Conservation (phyloP, 2,329 filamentous ascomycete species). For the Pseudocercospora pini-densiflorae region DNA sequence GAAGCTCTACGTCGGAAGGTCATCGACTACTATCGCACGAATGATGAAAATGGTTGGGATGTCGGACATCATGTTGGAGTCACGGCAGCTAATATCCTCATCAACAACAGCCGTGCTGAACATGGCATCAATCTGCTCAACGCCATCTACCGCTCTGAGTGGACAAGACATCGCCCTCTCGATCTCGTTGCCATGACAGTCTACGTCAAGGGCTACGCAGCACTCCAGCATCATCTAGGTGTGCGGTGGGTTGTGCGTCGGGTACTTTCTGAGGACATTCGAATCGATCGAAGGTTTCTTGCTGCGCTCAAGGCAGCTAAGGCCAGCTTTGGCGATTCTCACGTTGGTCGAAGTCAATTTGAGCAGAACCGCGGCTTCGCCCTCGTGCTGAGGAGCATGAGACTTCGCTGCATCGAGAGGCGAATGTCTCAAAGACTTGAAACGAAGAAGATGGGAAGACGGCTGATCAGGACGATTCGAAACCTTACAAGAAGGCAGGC, state of each 20-base stretch:
- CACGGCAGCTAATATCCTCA: conserved; percentile 37
- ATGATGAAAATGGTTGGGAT: conserved; percentile 33
- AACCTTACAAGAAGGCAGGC: not conserved
- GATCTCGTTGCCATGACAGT: conserved; percentile 40
- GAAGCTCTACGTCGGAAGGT: conserved; percentile 29
- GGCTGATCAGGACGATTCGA: conserved; percentile 7
- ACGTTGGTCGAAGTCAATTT: not conserved
- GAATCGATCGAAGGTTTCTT: conserved; percentile 36
- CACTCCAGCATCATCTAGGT: conserved; percentile 26
- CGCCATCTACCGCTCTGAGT: conserved; percentile 33
- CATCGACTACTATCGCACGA: conserved; percentile 38
- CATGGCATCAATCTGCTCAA: conserved; percentile 37
- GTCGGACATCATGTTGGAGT: conserved; percentile 36
- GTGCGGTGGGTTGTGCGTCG: conserved; percentile 36
- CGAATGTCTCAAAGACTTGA: conserved; percentile 3
- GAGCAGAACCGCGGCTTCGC: not conserved
- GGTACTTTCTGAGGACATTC: conserved; percentile 35
- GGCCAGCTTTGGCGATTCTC: not conserved
- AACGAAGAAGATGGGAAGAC: conserved; percentile 5
- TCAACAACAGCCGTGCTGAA: conserved; percentile 31
- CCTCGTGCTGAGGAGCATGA: not conserved
- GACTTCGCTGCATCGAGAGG: not conserved
- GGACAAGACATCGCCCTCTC: conserved; percentile 28
- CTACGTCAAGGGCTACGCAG: conserved; percentile 37
- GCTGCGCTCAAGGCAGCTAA: conserved; percentile 11